phyloP scores from a whole-genome alignment of 1,284 basidiomycete species.

The Microbotryum intermedium region DNA sequence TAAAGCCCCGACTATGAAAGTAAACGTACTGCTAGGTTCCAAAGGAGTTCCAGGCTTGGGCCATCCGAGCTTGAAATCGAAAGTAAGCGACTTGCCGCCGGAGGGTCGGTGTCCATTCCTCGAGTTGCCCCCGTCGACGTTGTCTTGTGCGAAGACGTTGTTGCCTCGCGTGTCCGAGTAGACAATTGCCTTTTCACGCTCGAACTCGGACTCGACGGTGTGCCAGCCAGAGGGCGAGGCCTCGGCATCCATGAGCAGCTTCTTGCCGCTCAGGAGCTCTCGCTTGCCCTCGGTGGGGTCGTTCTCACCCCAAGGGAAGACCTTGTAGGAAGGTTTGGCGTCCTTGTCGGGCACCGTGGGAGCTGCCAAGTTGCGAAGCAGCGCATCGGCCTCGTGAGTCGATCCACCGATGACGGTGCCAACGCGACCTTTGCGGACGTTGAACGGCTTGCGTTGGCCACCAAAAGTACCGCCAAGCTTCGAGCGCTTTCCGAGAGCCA shows the following conservation, averaged over 20 bases:
- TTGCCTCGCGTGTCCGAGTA: conserved; percentile 79
- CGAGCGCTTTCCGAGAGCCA: not conserved
- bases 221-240: conserved; percentile 82
- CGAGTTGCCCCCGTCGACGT: conserved; percentile 71
- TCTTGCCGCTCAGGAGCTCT: conserved; percentile 20
- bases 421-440: conserved; percentile 2
- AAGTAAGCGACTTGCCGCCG: conserved; percentile 50
- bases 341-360: not conserved
- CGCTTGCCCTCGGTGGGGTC: conserved; percentile 31
- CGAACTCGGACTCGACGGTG: conserved; percentile 41
- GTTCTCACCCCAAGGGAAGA: conserved; percentile 33
- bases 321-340: conserved; percentile 27
- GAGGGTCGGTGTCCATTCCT: conserved; percentile 76
- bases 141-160: conserved; percentile 82
- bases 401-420: conserved; percentile 3
- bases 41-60: conserved; percentile 38
- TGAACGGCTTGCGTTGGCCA: not conserved
- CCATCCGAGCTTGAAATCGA: conserved; percentile 61
- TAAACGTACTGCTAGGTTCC: conserved; percentile 31
- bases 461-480: conserved; percentile 3
- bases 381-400: conserved; percentile 11
- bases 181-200: conserved; percentile 45
- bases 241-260: conserved; percentile 24
- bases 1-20: no score
- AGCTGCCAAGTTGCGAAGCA: not conserved